phyloP scores from a whole-genome alignment of 345 rosid species.

The Aquilaria malaccensis region DNA sequence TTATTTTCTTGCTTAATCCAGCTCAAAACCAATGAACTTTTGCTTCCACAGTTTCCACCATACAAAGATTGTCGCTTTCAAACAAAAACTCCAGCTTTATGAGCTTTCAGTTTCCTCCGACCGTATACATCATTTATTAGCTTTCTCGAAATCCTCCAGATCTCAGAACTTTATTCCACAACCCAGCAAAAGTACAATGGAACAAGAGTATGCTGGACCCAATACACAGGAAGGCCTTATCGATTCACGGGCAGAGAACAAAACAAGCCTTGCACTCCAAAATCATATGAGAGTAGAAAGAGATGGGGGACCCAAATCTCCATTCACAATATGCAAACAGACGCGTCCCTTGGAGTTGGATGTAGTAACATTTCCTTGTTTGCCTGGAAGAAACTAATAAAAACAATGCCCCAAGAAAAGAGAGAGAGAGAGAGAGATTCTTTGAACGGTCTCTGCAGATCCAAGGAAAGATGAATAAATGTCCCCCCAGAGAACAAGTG shows the following conservation, averaged over 20 bases:
- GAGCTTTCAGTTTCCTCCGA: conserved; percentile 10
- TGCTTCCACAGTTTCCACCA: conserved; percentile 7
- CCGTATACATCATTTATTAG: conserved; percentile 18
- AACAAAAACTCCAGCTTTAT: conserved; percentile 27
- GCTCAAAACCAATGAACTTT: conserved; percentile 19
- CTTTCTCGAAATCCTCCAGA: conserved; percentile 21
- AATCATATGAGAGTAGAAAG: conserved; percentile 15
- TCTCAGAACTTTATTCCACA: conserved; percentile 14
- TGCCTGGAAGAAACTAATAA: conserved; percentile 16
- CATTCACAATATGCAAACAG: conserved; percentile 15
- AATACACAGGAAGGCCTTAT: conserved; percentile 14
- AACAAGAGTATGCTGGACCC: conserved; percentile 16
- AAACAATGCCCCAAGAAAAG: conserved; percentile 13
- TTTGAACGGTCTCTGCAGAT: conserved; percentile 33
- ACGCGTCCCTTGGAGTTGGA: conserved; percentile 16
- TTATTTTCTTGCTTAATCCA: conserved; percentile 30
- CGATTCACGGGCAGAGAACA: conserved; percentile 16
- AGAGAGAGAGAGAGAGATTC: conserved; percentile 9
- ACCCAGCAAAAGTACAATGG: conserved; percentile 15
- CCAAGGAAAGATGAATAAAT: conserved; percentile 36
- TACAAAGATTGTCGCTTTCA: conserved; percentile 20
- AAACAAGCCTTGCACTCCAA: conserved; percentile 15
- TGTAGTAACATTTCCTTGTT: conserved; percentile 10
- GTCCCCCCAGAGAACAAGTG: conserved; percentile 24
- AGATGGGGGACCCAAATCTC: conserved; percentile 21